A percentile compares a stretch with the other conserved stretches of the same genome.
These are phyloP conservation scores for Gracilaria domingensis DNA, from an alignment of 23 red algal species.

Conservation along the genomic window DNA sequence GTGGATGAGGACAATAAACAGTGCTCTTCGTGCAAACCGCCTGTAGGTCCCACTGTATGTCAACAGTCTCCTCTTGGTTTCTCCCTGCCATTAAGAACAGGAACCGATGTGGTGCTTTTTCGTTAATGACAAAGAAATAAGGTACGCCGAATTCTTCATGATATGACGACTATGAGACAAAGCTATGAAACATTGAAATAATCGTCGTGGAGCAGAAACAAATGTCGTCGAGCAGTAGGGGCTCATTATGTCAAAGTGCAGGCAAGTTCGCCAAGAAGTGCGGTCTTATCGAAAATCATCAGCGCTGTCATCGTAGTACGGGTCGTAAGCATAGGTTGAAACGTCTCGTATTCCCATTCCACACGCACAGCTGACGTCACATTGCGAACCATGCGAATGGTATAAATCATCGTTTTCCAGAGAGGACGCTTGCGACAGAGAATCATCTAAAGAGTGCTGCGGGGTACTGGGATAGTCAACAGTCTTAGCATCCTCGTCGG, in stretches of 20 bases:
- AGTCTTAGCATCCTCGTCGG: slow-evolving; percentile 33
- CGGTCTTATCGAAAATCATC: neutral
- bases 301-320: slow-evolving; percentile 7
- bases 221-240: neutral
- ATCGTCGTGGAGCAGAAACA: neutral
- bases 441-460: slow-evolving; percentile 13
- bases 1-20: too few species aligned
- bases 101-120: too few species aligned
- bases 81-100: too few species aligned
- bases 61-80: too few species aligned
- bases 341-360: neutral
- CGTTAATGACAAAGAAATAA: too few species aligned
- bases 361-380: neutral
- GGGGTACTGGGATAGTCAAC: slow-evolving; percentile 47
- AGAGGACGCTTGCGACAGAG: neutral
- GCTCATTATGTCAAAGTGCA: neutral
- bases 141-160: too few species aligned
- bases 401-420: neutral
- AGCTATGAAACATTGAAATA: neutral
- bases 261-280: neutral
- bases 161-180: too few species aligned
- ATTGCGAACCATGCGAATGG: neutral
- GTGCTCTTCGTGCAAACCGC: too few species aligned
- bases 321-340: slow-evolving; percentile 2
- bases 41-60: too few species aligned